phyloP scores from a whole-genome alignment of 2,329 filamentous ascomycete species.

The Elsinoe australis region DNA sequence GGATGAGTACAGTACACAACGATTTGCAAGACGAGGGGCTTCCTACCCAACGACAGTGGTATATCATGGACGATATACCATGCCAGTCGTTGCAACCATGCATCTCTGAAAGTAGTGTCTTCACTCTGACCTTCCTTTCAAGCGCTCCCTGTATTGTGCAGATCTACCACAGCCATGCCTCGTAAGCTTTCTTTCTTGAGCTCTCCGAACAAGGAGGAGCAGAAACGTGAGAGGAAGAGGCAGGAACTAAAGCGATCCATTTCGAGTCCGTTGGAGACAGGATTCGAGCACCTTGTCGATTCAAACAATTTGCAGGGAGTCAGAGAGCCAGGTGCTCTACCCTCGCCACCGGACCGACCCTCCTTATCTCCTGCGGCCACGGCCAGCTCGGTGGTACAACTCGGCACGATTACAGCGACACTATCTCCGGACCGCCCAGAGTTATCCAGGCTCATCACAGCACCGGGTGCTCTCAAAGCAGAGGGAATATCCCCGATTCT shows the following conservation, averaged over 20 bases:
- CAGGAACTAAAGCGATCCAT: slow-evolving; percentile 12
- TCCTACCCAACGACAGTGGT: not conserved
- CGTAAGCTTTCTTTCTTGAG: not conserved
- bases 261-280: slow-evolving; percentile 3
- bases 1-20: slow-evolving; percentile 2
- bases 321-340: not conserved
- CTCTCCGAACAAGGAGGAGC: no score
- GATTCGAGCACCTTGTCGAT: slow-evolving; percentile 5
- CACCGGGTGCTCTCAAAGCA: not conserved
- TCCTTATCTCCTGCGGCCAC: not conserved
- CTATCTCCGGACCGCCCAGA: not conserved
- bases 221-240: not conserved
- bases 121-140: no score
- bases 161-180: not conserved
- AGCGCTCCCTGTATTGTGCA: no score
- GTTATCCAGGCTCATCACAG: not conserved
- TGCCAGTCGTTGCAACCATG: no score
- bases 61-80: slow-evolving; percentile 8
- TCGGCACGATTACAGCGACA: not conserved
- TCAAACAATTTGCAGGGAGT: not conserved
- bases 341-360: not conserved
- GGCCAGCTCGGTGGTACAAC: not conserved
- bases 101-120: no score
- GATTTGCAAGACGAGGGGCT: not conserved
- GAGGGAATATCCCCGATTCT: slow-evolving; percentile 4